Evolutionary conservation across 768 basidiomycete genomes (phyloP).

Genomic region (Glaciozyma martinii): DNA sequence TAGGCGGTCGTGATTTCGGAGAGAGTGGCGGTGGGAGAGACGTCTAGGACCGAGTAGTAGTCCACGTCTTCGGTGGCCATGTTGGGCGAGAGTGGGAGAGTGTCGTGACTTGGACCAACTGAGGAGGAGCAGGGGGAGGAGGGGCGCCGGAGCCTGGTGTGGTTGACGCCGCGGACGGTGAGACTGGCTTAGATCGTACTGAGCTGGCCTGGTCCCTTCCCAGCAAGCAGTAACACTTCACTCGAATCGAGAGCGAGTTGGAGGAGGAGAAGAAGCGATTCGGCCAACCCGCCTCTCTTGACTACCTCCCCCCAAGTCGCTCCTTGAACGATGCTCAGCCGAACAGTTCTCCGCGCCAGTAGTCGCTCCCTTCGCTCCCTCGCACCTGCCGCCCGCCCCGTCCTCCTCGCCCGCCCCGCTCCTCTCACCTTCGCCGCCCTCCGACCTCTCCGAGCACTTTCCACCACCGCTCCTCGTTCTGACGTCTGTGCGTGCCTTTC

Average conservation of each 20-base stretch:
- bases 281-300: background rate
- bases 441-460: background rate
- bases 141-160: too few species aligned
- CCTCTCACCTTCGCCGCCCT: background rate
- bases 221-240: too few species aligned
- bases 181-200: too few species aligned
- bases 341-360: background rate
- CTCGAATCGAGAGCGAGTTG: background rate
- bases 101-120: too few species aligned
- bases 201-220: too few species aligned
- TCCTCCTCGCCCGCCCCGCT: background rate
- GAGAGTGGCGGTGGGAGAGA: constrained; percentile 16
- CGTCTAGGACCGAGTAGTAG: constrained; percentile 33
- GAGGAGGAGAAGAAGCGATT: background rate
- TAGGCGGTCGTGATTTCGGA: constrained; percentile 32
- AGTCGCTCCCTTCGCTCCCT: constrained; percentile 51
- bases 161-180: too few species aligned
- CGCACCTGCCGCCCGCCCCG: background rate
- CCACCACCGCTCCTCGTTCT: background rate
- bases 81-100: background rate
- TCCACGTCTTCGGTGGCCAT: background rate
- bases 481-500: background rate
- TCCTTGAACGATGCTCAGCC: background rate
- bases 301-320: background rate
- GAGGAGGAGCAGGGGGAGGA: too few species aligned